Percentiles rank a stretch among this genome's conserved stretches.
Evolutionary conservation across 768 basidiomycete genomes (phyloP).

Genomic region (Harrya chromipes): DNA sequence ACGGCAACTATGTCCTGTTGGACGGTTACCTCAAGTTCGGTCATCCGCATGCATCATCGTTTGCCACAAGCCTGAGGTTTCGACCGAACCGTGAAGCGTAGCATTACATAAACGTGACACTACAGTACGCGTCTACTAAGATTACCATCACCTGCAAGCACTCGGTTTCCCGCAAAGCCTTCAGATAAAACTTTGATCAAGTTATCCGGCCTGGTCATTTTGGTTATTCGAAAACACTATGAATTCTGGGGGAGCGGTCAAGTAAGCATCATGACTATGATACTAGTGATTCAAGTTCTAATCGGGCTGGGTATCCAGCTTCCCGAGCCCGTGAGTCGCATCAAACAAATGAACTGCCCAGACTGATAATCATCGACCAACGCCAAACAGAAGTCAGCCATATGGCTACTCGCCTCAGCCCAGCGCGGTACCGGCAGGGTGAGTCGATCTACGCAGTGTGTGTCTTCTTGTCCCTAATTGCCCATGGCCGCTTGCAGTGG

Average conservation of each 20-base stretch:
- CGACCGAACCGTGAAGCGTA: too few relatives aligned
- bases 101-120: too few relatives aligned
- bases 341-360: neutral
- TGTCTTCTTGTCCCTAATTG: neutral
- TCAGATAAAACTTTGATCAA: too few relatives aligned
- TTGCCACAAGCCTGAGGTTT: too few relatives aligned
- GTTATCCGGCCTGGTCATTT: neutral
- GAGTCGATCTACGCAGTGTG: neutral
- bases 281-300: neutral
- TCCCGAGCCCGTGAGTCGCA: constrained; percentile 14
- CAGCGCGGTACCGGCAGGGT: constrained; percentile 11
- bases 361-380: too few relatives aligned
- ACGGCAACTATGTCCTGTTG: too few relatives aligned
- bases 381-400: too few relatives aligned
- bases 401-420: neutral
- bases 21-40: too few relatives aligned
- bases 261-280: constrained; percentile 11
- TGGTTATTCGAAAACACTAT: constrained; percentile 4
- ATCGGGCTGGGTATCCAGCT: constrained; percentile 3
- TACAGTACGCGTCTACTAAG: too few relatives aligned
- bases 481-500: constrained; percentile 41
- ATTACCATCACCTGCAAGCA: too few relatives aligned
- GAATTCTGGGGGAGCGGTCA: neutral
- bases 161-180: too few relatives aligned
- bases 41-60: too few relatives aligned